Conservation (phyloP, 2,329 filamentous ascomycete genomes). For the Ophiostoma quercus region DNA sequence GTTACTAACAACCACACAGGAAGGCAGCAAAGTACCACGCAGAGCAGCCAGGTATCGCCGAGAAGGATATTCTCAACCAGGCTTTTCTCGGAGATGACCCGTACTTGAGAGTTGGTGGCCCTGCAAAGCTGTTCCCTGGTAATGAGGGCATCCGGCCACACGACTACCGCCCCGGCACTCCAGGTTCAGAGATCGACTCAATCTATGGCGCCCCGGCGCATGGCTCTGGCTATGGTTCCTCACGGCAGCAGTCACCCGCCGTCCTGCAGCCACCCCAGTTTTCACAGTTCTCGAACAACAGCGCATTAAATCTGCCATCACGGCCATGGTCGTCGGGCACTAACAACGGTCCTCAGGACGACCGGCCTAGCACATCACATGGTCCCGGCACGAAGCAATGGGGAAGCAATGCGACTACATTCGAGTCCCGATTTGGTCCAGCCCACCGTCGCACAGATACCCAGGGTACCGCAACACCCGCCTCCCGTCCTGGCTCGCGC, state of each 20-base stretch:
- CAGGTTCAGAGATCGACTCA: not conserved
- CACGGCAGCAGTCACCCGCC: not conserved
- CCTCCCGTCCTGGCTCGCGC: not conserved
- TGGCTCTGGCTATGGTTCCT: constrained; percentile 24
- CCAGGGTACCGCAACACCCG: not conserved
- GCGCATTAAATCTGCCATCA: constrained; percentile 42
- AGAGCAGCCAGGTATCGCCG: constrained; percentile 26
- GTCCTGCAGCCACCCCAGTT: constrained; percentile 30
- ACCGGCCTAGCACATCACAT: constrained; percentile 33
- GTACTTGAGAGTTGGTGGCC: constrained; percentile 33
- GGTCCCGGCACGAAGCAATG: constrained; percentile 37
- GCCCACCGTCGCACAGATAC: constrained; percentile 26
- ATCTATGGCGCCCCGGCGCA: not conserved
- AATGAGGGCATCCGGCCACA: constrained; percentile 32
- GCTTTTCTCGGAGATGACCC: constrained; percentile 35
- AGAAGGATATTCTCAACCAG: constrained; percentile 35
- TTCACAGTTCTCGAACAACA: constrained; percentile 31
- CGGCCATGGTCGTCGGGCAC: constrained; percentile 21
- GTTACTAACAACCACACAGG: constrained; percentile 25
- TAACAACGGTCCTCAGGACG: constrained; percentile 25
- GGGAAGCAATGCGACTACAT: constrained; percentile 41
- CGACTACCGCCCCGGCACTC: constrained; percentile 35
- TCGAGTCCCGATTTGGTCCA: constrained; percentile 39
- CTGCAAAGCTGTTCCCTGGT: not conserved
- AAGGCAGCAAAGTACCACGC: constrained; percentile 30